Percentiles rank a stretch among this genome's conserved stretches.
Evolutionary conservation across 768 basidiomycete species (phyloP).

Genomic region (Leucocoprinus sp.): DNA sequence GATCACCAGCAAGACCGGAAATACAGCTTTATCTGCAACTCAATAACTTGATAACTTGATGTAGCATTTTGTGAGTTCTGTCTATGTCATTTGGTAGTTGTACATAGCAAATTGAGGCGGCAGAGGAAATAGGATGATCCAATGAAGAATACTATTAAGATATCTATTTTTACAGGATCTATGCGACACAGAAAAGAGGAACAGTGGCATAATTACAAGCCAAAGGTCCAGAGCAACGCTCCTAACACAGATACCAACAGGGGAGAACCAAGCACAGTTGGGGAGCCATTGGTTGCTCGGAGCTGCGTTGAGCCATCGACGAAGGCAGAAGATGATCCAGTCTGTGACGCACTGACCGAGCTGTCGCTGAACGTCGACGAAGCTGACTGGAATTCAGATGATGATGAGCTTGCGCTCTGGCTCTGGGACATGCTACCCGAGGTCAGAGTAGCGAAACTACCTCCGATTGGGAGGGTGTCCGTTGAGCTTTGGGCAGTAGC

Average conservation of each 20-base stretch:
- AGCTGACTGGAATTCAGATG: constrained; percentile 8
- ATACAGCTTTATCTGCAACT: no score
- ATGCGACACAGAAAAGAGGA: not conserved
- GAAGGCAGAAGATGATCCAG: constrained; percentile 9
- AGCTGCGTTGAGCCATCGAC: not conserved
- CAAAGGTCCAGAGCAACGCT: not conserved
- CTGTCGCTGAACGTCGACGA: no score
- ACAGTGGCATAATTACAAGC: not conserved
- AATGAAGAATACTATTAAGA: not conserved
- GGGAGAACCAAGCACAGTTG: not conserved
- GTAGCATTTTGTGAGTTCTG: no score
- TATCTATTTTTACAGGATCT: not conserved
- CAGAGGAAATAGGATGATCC: not conserved
- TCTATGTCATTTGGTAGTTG: not conserved
- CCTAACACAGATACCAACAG: not conserved
- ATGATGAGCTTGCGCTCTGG: constrained; percentile 10
- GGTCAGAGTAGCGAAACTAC: constrained; percentile 4
- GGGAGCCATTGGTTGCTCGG: not conserved
- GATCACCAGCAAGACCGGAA: no score
- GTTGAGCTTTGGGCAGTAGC: constrained; percentile 27
- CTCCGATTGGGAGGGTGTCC: constrained; percentile 34
- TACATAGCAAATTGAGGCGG: no score
- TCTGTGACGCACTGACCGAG: not conserved
- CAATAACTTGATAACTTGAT: no score
- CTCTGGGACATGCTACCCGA: not conserved